Conservation (phyloP, 2,329 filamentous ascomycete genomes). For the Colletotrichum navitas region DNA sequence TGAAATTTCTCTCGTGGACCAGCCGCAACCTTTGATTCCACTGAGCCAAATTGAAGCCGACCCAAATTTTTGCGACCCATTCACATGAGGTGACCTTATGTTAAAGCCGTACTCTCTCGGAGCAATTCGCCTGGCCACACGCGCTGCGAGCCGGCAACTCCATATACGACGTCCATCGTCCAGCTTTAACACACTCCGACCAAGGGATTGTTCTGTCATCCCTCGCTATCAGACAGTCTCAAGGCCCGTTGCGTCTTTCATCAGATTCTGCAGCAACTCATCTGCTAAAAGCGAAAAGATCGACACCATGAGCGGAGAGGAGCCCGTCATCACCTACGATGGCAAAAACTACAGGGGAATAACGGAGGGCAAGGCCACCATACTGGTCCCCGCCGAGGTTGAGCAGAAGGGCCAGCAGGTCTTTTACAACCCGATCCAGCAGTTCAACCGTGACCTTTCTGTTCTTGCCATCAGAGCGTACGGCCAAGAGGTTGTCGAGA, state of each 20-base stretch:
- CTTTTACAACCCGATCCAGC: conserved; percentile 99
- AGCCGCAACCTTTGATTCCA: conserved; percentile 8
- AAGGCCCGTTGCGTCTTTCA: conserved; percentile 5
- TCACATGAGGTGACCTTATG: conserved; percentile 29
- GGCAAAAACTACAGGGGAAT: conserved; percentile 65
- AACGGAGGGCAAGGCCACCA: conserved; percentile 69
- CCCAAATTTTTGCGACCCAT: conserved; percentile 16
- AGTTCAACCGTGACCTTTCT: conserved; percentile 97
- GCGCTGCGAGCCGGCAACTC: conserved; percentile 23
- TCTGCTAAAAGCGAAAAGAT: conserved; percentile 19
- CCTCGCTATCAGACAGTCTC: conserved; percentile 1
- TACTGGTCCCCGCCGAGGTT: conserved; percentile 64
- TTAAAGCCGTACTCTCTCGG: conserved; percentile 18
- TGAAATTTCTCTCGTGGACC: conserved; percentile 42
- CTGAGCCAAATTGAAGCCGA: conserved; percentile 15
- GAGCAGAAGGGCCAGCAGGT: conserved; percentile 73
- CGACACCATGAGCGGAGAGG: conserved; percentile 47
- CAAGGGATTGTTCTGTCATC: background rate
- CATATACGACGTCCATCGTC: background rate
- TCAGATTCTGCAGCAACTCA: conserved; percentile 24
- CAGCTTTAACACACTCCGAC: background rate
- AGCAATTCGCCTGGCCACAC: conserved; percentile 30
- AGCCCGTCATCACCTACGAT: conserved; percentile 54
- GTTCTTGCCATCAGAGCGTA: conserved; percentile 93
- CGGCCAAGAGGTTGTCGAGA: conserved; percentile 73